Conservation (phyloP, 768 basidiomycete genomes). For the Mycena filopes region DNA sequence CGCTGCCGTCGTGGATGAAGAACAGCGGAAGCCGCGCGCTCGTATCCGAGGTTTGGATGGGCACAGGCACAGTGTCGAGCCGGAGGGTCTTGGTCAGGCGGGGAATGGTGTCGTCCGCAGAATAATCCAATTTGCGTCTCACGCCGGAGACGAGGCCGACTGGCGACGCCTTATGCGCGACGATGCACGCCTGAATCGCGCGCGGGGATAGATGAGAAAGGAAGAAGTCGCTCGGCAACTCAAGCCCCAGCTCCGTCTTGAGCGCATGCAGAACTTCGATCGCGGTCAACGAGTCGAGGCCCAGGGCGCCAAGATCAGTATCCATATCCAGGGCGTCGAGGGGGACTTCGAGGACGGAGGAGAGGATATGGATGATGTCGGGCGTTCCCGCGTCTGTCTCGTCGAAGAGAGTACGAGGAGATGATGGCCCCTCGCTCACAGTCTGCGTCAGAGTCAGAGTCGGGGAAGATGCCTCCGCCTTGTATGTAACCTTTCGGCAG, state of each 20-base stretch:
- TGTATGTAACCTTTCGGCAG: conserved; percentile 40
- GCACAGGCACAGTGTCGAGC: conserved; percentile 43
- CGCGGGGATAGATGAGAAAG: conserved; percentile 46
- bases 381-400: conserved; percentile 36
- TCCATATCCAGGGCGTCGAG: conserved; percentile 54
- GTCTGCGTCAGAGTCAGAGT: conserved; percentile 21
- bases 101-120: not conserved
- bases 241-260: conserved; percentile 50
- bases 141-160: not conserved
- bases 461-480: conserved; percentile 11
- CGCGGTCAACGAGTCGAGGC: conserved; percentile 72
- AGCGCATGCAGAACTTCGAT: conserved; percentile 69
- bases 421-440: conserved; percentile 37
- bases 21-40: conserved; percentile 56
- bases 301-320: conserved; percentile 58
- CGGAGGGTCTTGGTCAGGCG: conserved; percentile 33
- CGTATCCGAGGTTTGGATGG: conserved; percentile 48
- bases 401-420: conserved; percentile 56
- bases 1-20: conserved; percentile 81
- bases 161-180: not conserved
- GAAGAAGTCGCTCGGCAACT: conserved; percentile 60
- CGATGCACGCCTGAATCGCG: conserved; percentile 48
- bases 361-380: conserved; percentile 52
- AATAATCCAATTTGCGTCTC: not conserved
- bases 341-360: conserved; percentile 58